A percentile compares a stretch with the other conserved stretches of the same genome.
phyloP scores from a whole-genome alignment of 2,329 filamentous ascomycete genomes.

The Lachnellula hyalina region DNA sequence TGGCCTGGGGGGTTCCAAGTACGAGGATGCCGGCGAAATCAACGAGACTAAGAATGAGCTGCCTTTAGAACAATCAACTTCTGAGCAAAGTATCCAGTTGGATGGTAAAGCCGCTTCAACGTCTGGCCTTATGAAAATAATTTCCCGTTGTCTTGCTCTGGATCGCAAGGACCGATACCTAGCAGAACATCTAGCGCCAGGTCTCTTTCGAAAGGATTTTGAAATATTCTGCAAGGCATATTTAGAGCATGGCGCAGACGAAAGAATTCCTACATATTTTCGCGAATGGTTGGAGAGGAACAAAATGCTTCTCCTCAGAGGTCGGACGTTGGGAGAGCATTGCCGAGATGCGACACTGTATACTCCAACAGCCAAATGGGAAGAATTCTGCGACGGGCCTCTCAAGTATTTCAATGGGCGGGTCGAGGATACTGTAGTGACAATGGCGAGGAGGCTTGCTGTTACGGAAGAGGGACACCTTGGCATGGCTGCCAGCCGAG shows the following conservation, averaged over 20 bases:
- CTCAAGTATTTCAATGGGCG: background rate
- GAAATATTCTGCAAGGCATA: background rate
- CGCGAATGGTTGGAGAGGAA: background rate
- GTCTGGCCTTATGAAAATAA: background rate
- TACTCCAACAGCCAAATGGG: no score
- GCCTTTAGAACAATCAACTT: background rate
- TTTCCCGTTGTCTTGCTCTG: background rate
- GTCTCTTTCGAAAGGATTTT: background rate
- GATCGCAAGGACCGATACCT: background rate
- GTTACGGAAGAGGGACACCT: background rate
- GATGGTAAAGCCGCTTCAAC: background rate
- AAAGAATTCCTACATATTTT: background rate
- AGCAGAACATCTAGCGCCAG: background rate
- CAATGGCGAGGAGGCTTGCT: background rate
- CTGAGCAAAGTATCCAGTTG: background rate
- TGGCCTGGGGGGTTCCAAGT: background rate
- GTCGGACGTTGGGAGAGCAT: background rate
- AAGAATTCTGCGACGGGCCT: background rate
- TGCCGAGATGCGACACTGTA: background rate
- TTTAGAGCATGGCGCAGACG: background rate
- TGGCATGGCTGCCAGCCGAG: constrained; percentile 1
- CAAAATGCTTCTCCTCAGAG: background rate
- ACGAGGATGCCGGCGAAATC: background rate
- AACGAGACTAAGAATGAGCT: background rate
- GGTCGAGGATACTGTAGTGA: background rate